Conservation (phyloP, 208 protist genomes). For the Trypanosoma cruzi region DNA sequence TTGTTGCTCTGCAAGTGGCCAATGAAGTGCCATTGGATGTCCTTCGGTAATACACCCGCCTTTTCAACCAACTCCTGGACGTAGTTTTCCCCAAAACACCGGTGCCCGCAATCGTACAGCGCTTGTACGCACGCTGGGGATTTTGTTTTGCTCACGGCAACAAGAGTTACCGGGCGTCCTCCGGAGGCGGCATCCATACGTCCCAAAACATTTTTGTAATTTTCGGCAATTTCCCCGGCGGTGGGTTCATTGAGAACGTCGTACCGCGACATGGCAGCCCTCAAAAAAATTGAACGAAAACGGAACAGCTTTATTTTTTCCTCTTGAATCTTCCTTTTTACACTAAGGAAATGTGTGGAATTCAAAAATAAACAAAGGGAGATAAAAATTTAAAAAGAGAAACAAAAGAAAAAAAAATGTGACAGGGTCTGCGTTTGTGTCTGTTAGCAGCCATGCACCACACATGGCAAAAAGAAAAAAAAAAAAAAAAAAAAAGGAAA, state of each 20-base stretch:
- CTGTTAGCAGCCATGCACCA: neutral
- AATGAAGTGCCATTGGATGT: conserved; percentile 98
- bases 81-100: conserved; percentile 97
- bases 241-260: conserved; percentile 65
- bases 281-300: conserved; percentile 9
- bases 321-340: neutral
- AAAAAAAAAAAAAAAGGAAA: neutral
- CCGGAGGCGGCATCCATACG: conserved; percentile 36
- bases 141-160: conserved; percentile 88
- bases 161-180: conserved; percentile 46
- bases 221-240: conserved; percentile 47
- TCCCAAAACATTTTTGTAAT: conserved; percentile 45
- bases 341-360: neutral
- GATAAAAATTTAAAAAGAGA: too few species aligned
- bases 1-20: conserved; percentile 98
- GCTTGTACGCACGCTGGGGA: conserved; percentile 57
- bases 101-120: conserved; percentile 69
- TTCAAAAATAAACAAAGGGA: too few species aligned
- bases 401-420: neutral
- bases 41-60: conserved; percentile 65
- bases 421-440: too few species aligned
- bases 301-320: conserved; percentile 19
- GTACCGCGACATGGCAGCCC: conserved; percentile 44
- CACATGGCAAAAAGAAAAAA: neutral
- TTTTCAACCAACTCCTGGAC: conserved; percentile 96